phyloP scores from a whole-genome alignment of 768 basidiomycete genomes.

The Rhodotorula toruloides region DNA sequence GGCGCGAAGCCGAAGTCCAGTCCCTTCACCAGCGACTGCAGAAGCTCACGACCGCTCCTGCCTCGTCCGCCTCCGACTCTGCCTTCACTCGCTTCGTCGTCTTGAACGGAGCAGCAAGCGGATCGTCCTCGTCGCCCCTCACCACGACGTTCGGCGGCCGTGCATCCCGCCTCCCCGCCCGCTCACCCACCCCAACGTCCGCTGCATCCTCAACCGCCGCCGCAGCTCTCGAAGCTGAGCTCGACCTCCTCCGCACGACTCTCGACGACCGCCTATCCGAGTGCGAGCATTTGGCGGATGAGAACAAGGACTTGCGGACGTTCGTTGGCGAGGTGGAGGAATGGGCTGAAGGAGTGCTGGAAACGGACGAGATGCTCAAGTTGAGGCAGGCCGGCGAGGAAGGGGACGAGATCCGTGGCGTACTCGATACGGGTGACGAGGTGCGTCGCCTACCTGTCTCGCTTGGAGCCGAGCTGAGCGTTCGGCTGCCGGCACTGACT shows the following conservation, averaged over 20 bases:
- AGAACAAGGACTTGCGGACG: slow-evolving; percentile 6
- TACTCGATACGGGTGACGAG: slow-evolving; percentile 5
- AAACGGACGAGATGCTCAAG: slow-evolving; percentile 1
- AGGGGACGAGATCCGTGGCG: neutral
- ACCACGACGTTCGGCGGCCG: neutral
- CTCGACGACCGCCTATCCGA: neutral
- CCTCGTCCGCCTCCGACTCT: slow-evolving; percentile 6
- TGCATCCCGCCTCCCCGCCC: neutral
- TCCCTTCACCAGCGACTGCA: slow-evolving; percentile 14
- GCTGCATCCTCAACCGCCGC: neutral
- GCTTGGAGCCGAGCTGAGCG: neutral
- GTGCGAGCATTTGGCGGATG: neutral
- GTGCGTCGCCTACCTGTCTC: neutral
- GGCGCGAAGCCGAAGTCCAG: slow-evolving; percentile 20
- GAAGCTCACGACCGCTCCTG: slow-evolving; percentile 12
- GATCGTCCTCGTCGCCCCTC: neutral
- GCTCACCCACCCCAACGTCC: neutral
- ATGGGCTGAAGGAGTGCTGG: slow-evolving; percentile 12
- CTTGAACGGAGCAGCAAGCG: slow-evolving; percentile 1
- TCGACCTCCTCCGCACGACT: slow-evolving; percentile 1
- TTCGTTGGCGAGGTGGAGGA: slow-evolving; percentile 28
- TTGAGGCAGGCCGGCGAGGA: neutral
- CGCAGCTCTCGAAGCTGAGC: slow-evolving; percentile 5
- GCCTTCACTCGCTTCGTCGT: slow-evolving; percentile 14
- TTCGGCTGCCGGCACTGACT: neutral